Evolutionary conservation across 2,329 filamentous ascomycete species (phyloP).

Genomic region (Aspergillus ibericus): DNA sequence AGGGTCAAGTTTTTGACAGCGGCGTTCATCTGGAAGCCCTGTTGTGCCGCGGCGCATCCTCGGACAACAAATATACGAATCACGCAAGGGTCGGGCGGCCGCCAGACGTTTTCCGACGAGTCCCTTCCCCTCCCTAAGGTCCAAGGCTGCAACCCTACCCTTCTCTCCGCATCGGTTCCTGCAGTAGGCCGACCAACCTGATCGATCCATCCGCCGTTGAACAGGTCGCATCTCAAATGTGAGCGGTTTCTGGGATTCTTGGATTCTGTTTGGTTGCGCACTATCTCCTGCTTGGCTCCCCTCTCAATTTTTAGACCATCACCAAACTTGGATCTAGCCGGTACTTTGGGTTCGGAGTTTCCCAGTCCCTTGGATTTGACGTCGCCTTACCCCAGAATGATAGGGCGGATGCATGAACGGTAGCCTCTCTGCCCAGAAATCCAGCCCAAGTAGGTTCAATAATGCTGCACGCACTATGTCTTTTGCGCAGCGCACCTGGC

Average conservation of each 20-base stretch:
- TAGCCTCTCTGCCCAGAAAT: background rate
- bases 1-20: slow-evolving; percentile 8
- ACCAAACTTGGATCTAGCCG: background rate
- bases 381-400: background rate
- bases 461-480: slow-evolving; percentile 1
- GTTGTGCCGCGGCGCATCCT: background rate
- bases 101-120: slow-evolving; percentile 6
- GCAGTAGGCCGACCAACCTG: slow-evolving; percentile 35
- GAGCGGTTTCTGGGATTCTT: background rate
- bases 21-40: slow-evolving; percentile 7
- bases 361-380: background rate
- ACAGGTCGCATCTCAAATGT: slow-evolving; percentile 22
- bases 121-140: slow-evolving; percentile 10
- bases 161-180: slow-evolving; percentile 36
- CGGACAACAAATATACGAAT: slow-evolving; percentile 6
- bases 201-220: slow-evolving; percentile 22
- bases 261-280: background rate
- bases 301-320: background rate
- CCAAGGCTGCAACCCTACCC: slow-evolving; percentile 16
- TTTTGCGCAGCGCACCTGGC: slow-evolving; percentile 8
- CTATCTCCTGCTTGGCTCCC: background rate
- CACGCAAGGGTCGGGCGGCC: slow-evolving; percentile 14
- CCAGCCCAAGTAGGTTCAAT: slow-evolving; percentile 3
- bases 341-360: background rate
- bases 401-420: background rate